Evolutionary conservation across 1,284 basidiomycete genomes (phyloP), one percentile per base, ranked within the genome.

Genomic region (Pisolithus thermaeus): DNA sequence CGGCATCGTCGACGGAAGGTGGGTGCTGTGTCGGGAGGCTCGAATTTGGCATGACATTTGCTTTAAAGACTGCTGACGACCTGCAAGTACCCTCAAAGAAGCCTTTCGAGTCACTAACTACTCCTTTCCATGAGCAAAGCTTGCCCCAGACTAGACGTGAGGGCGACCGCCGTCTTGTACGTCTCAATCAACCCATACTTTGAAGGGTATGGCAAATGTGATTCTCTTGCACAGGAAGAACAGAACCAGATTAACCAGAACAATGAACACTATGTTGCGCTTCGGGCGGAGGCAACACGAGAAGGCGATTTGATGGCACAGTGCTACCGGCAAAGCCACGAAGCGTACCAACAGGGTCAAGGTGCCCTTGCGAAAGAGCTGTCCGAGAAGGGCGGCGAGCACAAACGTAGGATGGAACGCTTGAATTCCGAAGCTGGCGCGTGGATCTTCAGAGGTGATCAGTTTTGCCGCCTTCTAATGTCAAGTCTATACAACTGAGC

Each of bases 341-440:
- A 78, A 47, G 89, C 87, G 1, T 92, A 91, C 62, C 62, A 70
- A 16, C 65, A 75, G 1, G 83, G 89, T 2, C 84, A 98, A 61
- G 85, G 91, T 14, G 90, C 80, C 0, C 70, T 72, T 22, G 95
- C 95, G 11, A 95, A 97, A 70, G 76, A 88, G 56, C 76, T 97
- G 32, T 91, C 87, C 9, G 80, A 85, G 57, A 66, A 94, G 69
- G 96, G 93, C 7, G 92, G 95, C 68, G 71, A 74, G 47, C 90
- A 96, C 68, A 84, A 94, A 70, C 64, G 70, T 12, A 79, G 83
- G 62, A 94, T 94, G 87, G 85, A 91, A 58, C 69, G 78, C 46
- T 70, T 95, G 58, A 95, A 99, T 68, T 78, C 78, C 56, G 73
- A 97, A 69, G 97, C 96, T 1, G 84, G 85, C 52, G 81, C 87